Evolutionary conservation across 441 rosid genomes (phyloP).

Genomic region (Breynia disticha): DNA sequence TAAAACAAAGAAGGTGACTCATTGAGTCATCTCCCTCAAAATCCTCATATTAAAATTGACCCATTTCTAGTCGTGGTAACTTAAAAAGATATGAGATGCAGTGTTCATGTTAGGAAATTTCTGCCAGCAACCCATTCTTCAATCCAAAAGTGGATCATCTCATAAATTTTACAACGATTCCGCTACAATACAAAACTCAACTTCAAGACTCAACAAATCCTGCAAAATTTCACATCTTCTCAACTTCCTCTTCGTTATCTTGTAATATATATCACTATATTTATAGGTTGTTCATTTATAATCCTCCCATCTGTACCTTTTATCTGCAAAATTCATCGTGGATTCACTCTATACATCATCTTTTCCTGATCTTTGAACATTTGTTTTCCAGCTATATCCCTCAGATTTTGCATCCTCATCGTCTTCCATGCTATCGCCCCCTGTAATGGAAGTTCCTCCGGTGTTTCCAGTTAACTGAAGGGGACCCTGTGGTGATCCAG

Average conservation of each 20-base stretch:
- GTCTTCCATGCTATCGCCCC: slow-evolving; percentile 77
- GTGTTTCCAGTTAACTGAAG: slow-evolving; percentile 55
- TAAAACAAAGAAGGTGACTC: too few relatives aligned
- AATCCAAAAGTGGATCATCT: slow-evolving; percentile 3
- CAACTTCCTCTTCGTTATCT: slow-evolving; percentile 24
- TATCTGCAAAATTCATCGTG: slow-evolving; percentile 60
- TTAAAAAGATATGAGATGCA: not conserved
- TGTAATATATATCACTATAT: slow-evolving; percentile 18
- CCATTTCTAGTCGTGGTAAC: too few relatives aligned
- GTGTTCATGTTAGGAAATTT: not conserved
- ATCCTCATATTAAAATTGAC: too few relatives aligned
- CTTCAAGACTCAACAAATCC: slow-evolving; percentile 33
- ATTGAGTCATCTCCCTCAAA: too few relatives aligned
- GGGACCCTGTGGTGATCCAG: slow-evolving; percentile 86
- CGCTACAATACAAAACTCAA: slow-evolving; percentile 28
- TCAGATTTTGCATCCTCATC: slow-evolving; percentile 72
- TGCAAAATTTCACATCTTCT: slow-evolving; percentile 41
- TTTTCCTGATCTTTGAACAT: slow-evolving; percentile 30
- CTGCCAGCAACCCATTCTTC: not conserved
- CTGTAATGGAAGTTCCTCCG: slow-evolving; percentile 50
- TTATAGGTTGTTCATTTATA: slow-evolving; percentile 14
- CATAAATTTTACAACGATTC: slow-evolving; percentile 19
- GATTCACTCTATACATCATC: slow-evolving; percentile 41
- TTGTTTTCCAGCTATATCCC: slow-evolving; percentile 65
- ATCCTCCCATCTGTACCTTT: slow-evolving; percentile 34